Evolutionary conservation across 306 rosid species (phyloP), one percentile per base, ranked within the genome.

Genomic region (Canavalia gladiata): DNA sequence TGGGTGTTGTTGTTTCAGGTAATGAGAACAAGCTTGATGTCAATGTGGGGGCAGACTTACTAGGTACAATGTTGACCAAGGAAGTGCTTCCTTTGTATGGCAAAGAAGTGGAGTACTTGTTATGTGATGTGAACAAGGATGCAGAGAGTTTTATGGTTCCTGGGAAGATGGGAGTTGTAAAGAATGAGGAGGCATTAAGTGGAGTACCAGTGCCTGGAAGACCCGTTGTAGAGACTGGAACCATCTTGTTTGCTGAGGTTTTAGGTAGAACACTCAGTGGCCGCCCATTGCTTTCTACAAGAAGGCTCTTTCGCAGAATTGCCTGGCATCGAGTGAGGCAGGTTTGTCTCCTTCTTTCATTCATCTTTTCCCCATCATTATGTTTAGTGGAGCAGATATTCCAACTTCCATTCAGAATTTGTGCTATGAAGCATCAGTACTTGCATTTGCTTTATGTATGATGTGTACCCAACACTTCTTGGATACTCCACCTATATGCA

Each of bases 241-340:
- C 92, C 34, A 47, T 95, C 87, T 86, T 95, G 83, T 95, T 95
- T 84, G 98, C 97, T 34, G 97, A 95, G 90, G 96, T 95, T 86
- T 84, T 95, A n/a, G 99, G 99, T 29, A 91, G 96, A 81, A 95
- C 96, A 3, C 92, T 95, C 30, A 91, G 99, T 78, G 99, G 97
- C 42, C 77, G 99, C 58, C 98, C 99, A 7, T 90, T 95, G 91
- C 92, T 95, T 73, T 93, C 99, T 5, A 91, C 98, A 29, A 86
- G 99, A 80, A 81, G 97, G 72, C 89, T 89, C 83, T 93, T 91
- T 81, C 95, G 99, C 29, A 80, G 90, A 60, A 84, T 86, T 51
- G 90, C 99, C 34, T 95, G 99, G 99, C 96, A 88, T 82, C 94
- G 98, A 87, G 92, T 95, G 92, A 93, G 95, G 97, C 99, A 95